A percentile compares a stretch with the other conserved stretches of the same genome.
Conservation (phyloP, 805 yeast species). For the Candida broadrunensis region DNA sequence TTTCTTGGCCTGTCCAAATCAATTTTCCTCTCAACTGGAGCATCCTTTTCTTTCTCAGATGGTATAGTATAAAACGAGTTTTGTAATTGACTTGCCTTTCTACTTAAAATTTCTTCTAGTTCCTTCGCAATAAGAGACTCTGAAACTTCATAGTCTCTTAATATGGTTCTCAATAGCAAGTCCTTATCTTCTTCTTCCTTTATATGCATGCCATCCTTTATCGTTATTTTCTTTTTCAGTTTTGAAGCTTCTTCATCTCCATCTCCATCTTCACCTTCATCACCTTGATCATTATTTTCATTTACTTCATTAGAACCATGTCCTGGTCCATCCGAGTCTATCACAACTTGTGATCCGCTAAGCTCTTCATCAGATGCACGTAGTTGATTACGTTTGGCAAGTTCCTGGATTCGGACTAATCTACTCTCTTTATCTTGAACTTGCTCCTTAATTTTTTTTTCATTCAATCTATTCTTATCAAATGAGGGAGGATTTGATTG, state of each 20-base stretch:
- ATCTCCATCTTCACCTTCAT: conserved; percentile 7
- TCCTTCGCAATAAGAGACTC: conserved; percentile 22
- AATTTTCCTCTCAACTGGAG: conserved; percentile 9
- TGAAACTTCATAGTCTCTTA: conserved; percentile 28
- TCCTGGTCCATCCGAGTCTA: background rate
- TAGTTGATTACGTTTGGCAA: conserved; percentile 1
- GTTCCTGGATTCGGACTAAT: conserved; percentile 11
- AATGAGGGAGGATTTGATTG: conserved; percentile 82
- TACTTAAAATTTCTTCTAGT: conserved; percentile 16
- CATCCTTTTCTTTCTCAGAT: conserved; percentile 1
- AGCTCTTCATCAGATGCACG: conserved; percentile 7
- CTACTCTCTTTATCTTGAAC: conserved; percentile 18
- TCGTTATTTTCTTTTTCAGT: background rate
- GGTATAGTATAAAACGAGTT: conserved; percentile 16
- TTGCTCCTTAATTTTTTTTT: conserved; percentile 35
- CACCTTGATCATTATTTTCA: conserved; percentile 5
- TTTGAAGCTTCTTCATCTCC: conserved; percentile 10
- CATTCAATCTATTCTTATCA: conserved; percentile 55
- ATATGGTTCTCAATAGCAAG: conserved; percentile 21
- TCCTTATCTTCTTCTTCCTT: conserved; percentile 9
- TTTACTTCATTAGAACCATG: conserved; percentile 3
- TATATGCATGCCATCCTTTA: background rate
- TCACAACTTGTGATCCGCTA: conserved; percentile 5
- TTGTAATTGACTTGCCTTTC: conserved; percentile 18
- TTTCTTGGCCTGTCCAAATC: conserved; percentile 41